Evolutionary conservation across 768 basidiomycete genomes (phyloP).

Genomic region (Lactifluus rugatus): DNA sequence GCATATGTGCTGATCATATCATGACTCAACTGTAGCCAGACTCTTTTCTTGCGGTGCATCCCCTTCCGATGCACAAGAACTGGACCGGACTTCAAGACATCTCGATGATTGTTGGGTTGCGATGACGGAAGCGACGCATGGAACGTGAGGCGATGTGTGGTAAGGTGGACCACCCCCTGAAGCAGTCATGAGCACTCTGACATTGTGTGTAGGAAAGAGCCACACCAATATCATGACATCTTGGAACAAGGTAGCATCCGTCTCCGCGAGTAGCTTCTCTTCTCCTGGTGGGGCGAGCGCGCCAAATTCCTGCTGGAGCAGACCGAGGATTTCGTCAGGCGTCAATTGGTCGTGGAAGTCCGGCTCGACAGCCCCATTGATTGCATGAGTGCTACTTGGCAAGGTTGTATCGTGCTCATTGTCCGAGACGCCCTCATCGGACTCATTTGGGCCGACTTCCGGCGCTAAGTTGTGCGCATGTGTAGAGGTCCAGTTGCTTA

Average conservation of each 20-base stretch:
- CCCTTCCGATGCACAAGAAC: conserved; percentile 39
- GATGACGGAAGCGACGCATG: conserved; percentile 50
- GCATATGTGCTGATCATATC: conserved; percentile 53
- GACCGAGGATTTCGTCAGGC: conserved; percentile 37
- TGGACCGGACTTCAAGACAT: conserved; percentile 42
- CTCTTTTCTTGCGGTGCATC: conserved; percentile 36
- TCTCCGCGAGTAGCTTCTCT: conserved; percentile 44
- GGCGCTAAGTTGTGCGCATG: conserved; percentile 11
- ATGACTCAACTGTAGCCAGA: conserved; percentile 53
- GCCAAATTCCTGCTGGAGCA: conserved; percentile 52
- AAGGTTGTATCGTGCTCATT: conserved; percentile 20
- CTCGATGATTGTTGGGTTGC: conserved; percentile 26
- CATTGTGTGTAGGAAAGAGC: conserved; percentile 5
- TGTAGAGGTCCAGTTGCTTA: conserved; percentile 26
- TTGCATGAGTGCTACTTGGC: neutral
- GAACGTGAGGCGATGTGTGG: conserved; percentile 55
- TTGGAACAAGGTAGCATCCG: conserved; percentile 40
- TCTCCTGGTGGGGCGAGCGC: conserved; percentile 34
- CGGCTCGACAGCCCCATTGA: neutral
- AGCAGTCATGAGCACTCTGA: neutral
- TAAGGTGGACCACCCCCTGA: conserved; percentile 52
- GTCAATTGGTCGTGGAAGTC: conserved; percentile 27
- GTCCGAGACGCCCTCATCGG: conserved; percentile 20
- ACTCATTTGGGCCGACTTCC: neutral
- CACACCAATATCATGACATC: conserved; percentile 41